These are phyloP conservation scores for Eucalyptus regnans DNA, from an alignment of 345 rosid genomes.

Conservation along the genomic window DNA sequence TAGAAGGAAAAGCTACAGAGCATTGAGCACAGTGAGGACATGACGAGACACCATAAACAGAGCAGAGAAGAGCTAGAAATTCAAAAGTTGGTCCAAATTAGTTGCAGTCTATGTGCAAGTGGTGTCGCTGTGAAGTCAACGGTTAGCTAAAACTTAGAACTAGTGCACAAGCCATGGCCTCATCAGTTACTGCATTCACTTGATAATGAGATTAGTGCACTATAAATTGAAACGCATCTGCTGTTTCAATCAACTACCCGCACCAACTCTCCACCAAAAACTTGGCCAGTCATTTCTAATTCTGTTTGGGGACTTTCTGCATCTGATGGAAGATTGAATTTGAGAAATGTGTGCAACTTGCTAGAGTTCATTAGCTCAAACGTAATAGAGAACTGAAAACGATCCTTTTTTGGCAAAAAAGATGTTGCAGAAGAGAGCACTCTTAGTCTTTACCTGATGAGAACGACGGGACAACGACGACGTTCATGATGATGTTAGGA, in stretches of 20 bases:
- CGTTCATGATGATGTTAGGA: constrained; percentile 78
- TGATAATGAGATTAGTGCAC: not conserved
- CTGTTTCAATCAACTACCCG: not conserved
- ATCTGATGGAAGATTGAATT: not conserved
- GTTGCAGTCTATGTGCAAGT: not conserved
- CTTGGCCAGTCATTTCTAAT: not conserved
- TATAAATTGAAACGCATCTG: not conserved
- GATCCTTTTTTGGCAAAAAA: not conserved
- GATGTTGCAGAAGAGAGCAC: not conserved
- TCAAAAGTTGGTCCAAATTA: not conserved
- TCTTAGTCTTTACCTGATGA: constrained; percentile 27
- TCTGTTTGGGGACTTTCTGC: not conserved
- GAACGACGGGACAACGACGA: constrained; percentile 41
- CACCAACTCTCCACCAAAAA: not conserved
- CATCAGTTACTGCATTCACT: not conserved
- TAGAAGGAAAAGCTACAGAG: not conserved
- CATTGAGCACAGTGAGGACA: not conserved
- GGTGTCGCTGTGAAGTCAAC: not conserved
- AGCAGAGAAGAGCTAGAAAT: not conserved
- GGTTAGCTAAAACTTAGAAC: not conserved
- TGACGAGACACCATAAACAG: not conserved
- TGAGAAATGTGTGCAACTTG: not conserved
- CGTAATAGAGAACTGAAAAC: not conserved
- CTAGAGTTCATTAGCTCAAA: not conserved
- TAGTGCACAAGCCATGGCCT: not conserved